Conservation (phyloP, 257 asterid genomes). For the Solanum pennellii region DNA sequence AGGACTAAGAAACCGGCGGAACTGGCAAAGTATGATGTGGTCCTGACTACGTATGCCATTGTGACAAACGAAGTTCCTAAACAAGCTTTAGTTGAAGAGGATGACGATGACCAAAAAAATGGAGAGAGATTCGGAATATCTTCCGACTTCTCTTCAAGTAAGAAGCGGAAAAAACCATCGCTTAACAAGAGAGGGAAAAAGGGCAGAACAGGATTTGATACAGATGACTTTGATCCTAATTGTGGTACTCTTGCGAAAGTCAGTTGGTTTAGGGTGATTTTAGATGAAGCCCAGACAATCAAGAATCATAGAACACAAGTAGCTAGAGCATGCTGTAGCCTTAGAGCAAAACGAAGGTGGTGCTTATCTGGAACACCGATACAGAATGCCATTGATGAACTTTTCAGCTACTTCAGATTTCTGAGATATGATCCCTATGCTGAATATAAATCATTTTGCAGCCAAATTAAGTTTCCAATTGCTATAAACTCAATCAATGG, state of each 20-base stretch:
- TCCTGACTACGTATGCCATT: constrained; percentile 87
- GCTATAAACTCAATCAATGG: constrained; percentile 65
- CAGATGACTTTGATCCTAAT: constrained; percentile 44
- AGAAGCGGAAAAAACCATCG: constrained; percentile 48
- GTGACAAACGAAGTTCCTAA: constrained; percentile 92
- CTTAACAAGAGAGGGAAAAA: constrained; percentile 58
- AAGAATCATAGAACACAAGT: constrained; percentile 95
- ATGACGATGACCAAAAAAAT: constrained; percentile 57
- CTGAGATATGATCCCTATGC: constrained; percentile 91
- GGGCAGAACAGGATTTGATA: constrained; percentile 45
- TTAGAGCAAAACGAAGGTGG: constrained; percentile 97
- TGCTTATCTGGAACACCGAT: constrained; percentile 99
- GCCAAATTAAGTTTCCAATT: constrained; percentile 53
- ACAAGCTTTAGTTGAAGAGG: constrained; percentile 80
- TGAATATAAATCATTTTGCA: constrained; percentile 53
- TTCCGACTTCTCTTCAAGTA: constrained; percentile 48
- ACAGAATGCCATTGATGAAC: constrained; percentile 89
- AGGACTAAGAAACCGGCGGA: constrained; percentile 61
- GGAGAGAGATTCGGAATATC: constrained; percentile 66
- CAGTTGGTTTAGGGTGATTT: constrained; percentile 88
- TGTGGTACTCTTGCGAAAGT: constrained; percentile 85
- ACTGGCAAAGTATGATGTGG: constrained; percentile 77
- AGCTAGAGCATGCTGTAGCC: constrained; percentile 98
- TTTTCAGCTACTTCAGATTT: constrained; percentile 94
- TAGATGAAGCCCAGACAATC: constrained; percentile 96